Evolutionary conservation across 2,329 filamentous ascomycete genomes (phyloP), one percentile per base, ranked within the genome.

Genomic region (Phialemoniopsis sp.): DNA sequence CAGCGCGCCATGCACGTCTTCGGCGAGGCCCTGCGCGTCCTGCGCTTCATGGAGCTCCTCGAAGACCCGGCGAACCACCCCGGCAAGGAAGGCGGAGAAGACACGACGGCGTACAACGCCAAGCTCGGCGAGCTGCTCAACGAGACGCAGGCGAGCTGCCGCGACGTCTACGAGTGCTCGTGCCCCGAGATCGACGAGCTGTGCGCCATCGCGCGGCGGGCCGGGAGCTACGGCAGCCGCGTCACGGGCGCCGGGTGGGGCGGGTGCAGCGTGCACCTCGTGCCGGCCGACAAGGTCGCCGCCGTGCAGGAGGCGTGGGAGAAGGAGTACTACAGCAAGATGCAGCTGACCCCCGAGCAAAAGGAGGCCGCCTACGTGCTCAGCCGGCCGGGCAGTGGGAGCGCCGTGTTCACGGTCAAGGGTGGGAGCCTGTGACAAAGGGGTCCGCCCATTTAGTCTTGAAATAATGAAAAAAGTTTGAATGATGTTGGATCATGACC

Each of bases 211-310:
- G 90, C 90, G 1, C 74, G 82, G 19, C 72, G 70, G 13, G 87
- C 87, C 1, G 93, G 93, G 3, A 80, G 87, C 14, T 89, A 89
- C 58, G 93, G 91, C 19, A 89, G 86, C 51, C 73, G 91, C 18
- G 67, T 96, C 51, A 97, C 91, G 0, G 93, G 93, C 30, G 93
- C 93, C 1, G 93, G 93, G 4, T 98, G 93, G 93, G 93, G 93
- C 45, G 93, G 93, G 3, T 97, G 93, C 67, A 93, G 81, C 44
- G 91, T 98, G 42, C 93, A 98, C 66, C 75, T 98, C 41, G 85
- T 97, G 38, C 86, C 91, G 0, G 86, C 81, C 42, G 78, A 89
- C 54, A 91, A 85, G 63, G 85, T 96, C 1, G 81, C 84, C 5
- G 78, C 70, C 18, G 87, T 98, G 16, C 88, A 78, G 59, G 72